Conservation (phyloP, 805 yeast genomes). For the Pichia paraexigua region DNA sequence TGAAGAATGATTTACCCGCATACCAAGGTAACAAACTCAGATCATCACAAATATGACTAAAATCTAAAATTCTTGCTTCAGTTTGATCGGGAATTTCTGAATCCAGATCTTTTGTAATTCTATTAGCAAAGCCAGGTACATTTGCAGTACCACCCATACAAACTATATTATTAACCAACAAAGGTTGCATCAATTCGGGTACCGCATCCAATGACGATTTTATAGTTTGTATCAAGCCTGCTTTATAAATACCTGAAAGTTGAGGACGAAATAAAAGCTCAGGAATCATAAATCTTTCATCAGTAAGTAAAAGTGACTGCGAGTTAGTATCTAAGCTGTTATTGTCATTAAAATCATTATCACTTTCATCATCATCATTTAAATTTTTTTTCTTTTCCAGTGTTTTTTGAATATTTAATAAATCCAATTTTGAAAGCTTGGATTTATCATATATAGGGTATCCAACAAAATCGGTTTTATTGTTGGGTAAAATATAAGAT, state of each 20-base stretch:
- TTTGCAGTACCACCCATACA: constrained; percentile 79
- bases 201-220: constrained; percentile 59
- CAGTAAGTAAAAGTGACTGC: constrained; percentile 62
- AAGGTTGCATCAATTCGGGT: constrained; percentile 68
- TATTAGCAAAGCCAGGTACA: constrained; percentile 54
- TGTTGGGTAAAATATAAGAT: constrained; percentile 83
- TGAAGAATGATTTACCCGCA: constrained; percentile 44
- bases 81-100: constrained; percentile 67
- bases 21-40: constrained; percentile 43
- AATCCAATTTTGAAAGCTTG: constrained; percentile 8
- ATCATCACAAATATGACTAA: constrained; percentile 22
- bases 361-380: constrained; percentile 69
- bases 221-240: constrained; percentile 68
- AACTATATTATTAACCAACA: constrained; percentile 71
- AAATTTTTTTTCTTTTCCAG: constrained; percentile 74
- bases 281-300: constrained; percentile 84
- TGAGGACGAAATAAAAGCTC: constrained; percentile 85
- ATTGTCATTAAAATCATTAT: constrained; percentile 20
- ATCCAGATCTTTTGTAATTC: constrained; percentile 56
- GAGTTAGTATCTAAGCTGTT: constrained; percentile 28
- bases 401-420: constrained; percentile 24
- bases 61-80: constrained; percentile 43
- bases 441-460: constrained; percentile 27
- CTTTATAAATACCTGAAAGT: constrained; percentile 65
- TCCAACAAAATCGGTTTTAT: constrained; percentile 72